phyloP scores from a whole-genome alignment of 352 stramenopile genomes.

The Thraustochytrium sp. region DNA sequence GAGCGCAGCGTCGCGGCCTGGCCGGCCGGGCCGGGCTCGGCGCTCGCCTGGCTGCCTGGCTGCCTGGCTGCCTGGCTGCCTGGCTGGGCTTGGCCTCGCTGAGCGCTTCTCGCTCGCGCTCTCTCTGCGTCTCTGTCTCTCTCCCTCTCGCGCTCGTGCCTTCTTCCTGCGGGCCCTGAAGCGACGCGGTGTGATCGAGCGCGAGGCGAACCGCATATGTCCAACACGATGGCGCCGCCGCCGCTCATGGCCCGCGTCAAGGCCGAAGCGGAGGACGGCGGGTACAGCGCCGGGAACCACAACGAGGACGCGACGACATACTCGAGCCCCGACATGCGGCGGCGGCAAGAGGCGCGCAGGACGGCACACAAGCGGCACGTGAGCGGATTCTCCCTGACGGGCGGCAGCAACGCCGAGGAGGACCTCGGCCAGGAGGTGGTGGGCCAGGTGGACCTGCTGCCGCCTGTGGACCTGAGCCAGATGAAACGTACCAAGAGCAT shows the following conservation, averaged over 20 bases:
- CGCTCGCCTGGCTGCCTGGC: too few species aligned
- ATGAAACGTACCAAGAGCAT: slow-evolving; percentile 37
- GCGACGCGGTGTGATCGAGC: too few species aligned
- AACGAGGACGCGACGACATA: background rate
- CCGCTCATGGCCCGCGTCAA: background rate
- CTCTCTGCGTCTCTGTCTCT: too few species aligned
- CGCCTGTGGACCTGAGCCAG: background rate
- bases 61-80: too few species aligned
- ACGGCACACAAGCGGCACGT: slow-evolving; percentile 19
- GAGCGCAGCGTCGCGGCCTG: too few species aligned
- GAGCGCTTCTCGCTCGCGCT: too few species aligned
- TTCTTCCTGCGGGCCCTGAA: too few species aligned
- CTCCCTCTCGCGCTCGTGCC: too few species aligned
- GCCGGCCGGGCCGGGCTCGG: too few species aligned
- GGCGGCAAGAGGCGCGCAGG: background rate
- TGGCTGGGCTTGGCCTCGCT: too few species aligned
- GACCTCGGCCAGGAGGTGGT: background rate
- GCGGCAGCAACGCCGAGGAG: background rate
- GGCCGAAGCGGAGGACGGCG: background rate
- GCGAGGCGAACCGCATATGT: too few species aligned
- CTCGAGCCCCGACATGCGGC: background rate
- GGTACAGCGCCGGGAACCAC: background rate
- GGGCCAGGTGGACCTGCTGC: background rate
- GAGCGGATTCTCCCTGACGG: slow-evolving; percentile 21
- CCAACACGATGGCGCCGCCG: background rate